Conservation (phyloP, 2,329 filamentous ascomycete species). For the Neonectria ditissima region DNA sequence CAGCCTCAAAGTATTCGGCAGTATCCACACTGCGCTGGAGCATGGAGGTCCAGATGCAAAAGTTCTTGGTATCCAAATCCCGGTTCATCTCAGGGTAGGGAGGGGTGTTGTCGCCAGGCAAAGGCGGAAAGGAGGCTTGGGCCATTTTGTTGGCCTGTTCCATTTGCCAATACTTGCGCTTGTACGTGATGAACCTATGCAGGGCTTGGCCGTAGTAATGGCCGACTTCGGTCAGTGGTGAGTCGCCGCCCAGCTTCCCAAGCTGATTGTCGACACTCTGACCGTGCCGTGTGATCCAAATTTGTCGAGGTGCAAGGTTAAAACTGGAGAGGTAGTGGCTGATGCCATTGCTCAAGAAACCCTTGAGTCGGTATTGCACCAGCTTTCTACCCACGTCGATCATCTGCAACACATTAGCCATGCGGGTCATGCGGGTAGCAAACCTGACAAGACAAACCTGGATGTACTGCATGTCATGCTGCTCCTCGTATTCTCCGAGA, state of each 20-base stretch:
- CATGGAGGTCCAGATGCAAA: constrained; percentile 99
- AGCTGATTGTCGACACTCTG: constrained; percentile 89
- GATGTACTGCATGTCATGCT: constrained; percentile 92
- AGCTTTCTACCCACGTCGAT: constrained; percentile 97
- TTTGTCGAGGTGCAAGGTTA: constrained; percentile 93
- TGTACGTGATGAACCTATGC: constrained; percentile 83
- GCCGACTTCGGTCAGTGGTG: constrained; percentile 83
- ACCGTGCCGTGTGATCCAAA: constrained; percentile 97
- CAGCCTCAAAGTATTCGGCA: constrained; percentile 86
- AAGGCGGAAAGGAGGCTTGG: constrained; percentile 86
- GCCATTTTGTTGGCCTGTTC: constrained; percentile 83
- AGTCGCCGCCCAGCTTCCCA: constrained; percentile 92
- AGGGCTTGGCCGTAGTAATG: constrained; percentile 82
- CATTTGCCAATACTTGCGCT: constrained; percentile 84
- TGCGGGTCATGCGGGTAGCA: not conserved
- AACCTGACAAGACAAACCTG: constrained; percentile 69
- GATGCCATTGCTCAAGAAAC: constrained; percentile 91
- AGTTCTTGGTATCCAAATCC: constrained; percentile 83
- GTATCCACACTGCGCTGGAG: constrained; percentile 90
- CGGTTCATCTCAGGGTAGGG: constrained; percentile 88
- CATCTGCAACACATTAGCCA: constrained; percentile 69
- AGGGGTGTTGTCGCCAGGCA: constrained; percentile 90
- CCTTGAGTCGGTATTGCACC: constrained; percentile 88
- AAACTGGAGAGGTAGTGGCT: constrained; percentile 97
- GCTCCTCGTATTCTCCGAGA: constrained; percentile 90